These are phyloP conservation scores for Monascus ruber DNA, from an alignment of 2,329 filamentous ascomycete genomes.

Conservation along the genomic window DNA sequence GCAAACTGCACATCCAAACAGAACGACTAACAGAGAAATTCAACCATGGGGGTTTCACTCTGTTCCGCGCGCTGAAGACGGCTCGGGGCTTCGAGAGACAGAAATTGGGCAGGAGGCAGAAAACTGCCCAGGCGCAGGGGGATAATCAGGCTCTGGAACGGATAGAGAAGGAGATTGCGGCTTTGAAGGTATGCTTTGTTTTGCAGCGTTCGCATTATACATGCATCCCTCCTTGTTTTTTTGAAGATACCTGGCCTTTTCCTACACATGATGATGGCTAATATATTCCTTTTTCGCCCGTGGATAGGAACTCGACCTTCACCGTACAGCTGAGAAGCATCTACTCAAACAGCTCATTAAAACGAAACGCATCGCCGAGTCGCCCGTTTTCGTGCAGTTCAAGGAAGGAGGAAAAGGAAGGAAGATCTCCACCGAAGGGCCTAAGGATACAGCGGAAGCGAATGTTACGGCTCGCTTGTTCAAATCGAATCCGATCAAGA, in stretches of 20 bases:
- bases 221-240: too few relatives aligned
- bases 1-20: conserved; percentile 21
- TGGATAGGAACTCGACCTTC: conserved; percentile 39
- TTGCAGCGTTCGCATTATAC: too few relatives aligned
- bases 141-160: conserved; percentile 31
- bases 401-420: conserved; percentile 15
- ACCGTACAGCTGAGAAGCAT: conserved; percentile 40
- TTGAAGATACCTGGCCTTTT: too few relatives aligned
- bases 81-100: conserved; percentile 53
- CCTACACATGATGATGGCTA: too few relatives aligned
- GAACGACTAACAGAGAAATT: conserved; percentile 37
- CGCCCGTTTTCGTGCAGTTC: conserved; percentile 36
- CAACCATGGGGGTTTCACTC: conserved; percentile 37
- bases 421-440: conserved; percentile 25
- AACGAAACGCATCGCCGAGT: conserved; percentile 46
- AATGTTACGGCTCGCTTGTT: conserved; percentile 51
- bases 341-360: conserved; percentile 46
- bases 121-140: conserved; percentile 38
- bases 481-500: conserved; percentile 48
- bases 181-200: conserved; percentile 39
- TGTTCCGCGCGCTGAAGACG: conserved; percentile 44
- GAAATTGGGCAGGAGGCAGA: conserved; percentile 49
- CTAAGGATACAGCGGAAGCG: conserved; percentile 36
- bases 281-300: too few relatives aligned
- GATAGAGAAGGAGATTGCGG: conserved; percentile 44